Evolutionary conservation across 2,329 filamentous ascomycete species (phyloP), one percentile per base, ranked within the genome.

Genomic region (Aureobasidium namibiae): DNA sequence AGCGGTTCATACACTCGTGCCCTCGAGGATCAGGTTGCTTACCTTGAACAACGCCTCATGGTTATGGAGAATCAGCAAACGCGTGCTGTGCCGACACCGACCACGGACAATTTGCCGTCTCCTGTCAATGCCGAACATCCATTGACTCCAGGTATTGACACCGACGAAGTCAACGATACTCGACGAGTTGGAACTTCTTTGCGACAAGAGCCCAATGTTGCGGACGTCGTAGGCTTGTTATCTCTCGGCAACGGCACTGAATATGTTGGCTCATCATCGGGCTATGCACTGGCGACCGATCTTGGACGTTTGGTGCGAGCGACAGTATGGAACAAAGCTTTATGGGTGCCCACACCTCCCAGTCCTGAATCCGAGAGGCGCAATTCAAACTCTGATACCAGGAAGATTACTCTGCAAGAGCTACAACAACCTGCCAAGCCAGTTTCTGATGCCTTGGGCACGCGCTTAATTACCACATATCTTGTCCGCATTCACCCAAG

Each of bases 251-350:
- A 38, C 26, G 23, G 31, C 11, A 39, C 24, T 10, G 31, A 36
- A 9, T 52, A 52, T 36, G 26, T 52, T 36, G 48, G 48, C 3
- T 52, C 48, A 6, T 52, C 48, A 7, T 52, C 48, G 4, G 48
- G 48, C 48, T 52, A 52, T 39, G 31, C 48, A 36, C 16, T 52
- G 48, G 48, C 48, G 0, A 38, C 18, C n/a, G 34, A 52, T 24
- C 48, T 52, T 11, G 48, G 48, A 13, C 31, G 34, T 23, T 23
- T 52, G 48, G 48, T 52, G 6, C 48, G 21, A 26, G 48, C 48
- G 33, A 52, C 48, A n/a, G 48, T 52, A 3, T 52, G 48, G 48
- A 52, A 52, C 31, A 52, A 52, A 36, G 48, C 48, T 52, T 16
- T 52, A 24, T 52, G 48, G 48, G 7, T 52, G 10, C 48, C 48